Base-by-base conservation (phyloP, 106 monocot species). In the Chionographis japonica region DNA sequence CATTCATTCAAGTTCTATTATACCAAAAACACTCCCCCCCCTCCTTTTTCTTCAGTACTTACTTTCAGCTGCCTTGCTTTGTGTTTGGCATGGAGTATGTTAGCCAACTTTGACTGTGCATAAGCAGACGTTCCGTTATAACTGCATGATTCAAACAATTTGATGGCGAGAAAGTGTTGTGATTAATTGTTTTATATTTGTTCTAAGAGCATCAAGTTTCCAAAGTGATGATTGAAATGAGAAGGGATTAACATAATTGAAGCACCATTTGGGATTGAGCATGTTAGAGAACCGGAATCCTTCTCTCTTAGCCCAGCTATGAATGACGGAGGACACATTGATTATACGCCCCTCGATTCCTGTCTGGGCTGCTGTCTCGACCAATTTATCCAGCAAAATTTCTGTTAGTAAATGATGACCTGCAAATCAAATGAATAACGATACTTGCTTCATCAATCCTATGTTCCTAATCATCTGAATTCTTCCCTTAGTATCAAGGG, bases 361-460 rank as follows among this genome's bases (percentile, higher is more conserved):
- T 3, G 76, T 79, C 39, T 41, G 20, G 36, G 56, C 46, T 55
- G 81, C 66, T 36, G 90, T 84, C 54, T 81, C 66, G 2, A 72
- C 60, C 86, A 90, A 79, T 64, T 65, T 90, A 64, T 84, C 63
- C 14, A 90, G 38, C 59, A 90, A 52, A 17, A 71, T 37, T 58
- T 74, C 56, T 40, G 90, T 90, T 41, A 90, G 59, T 54, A 86
- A 51, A 61, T 66, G 84, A 67, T 87, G 87, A 11, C 90, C 84
- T 84, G 73, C 18, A 64, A 68, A 52, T 4, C 27, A 61, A 52
- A 14, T 46, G 9, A 36, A 39, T n/a, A 56, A 62, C 18, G 11
- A 19, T 37, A 15, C 18, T 56, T 64, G 40, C 9, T 35, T 12
- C 54, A n/a, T 42, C 13, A 10, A 35, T 20, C 6, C 37, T n/a